Evolutionary conservation across 2,329 filamentous ascomycete genomes (phyloP).

Genomic region (Tolypocladium endophyticum): DNA sequence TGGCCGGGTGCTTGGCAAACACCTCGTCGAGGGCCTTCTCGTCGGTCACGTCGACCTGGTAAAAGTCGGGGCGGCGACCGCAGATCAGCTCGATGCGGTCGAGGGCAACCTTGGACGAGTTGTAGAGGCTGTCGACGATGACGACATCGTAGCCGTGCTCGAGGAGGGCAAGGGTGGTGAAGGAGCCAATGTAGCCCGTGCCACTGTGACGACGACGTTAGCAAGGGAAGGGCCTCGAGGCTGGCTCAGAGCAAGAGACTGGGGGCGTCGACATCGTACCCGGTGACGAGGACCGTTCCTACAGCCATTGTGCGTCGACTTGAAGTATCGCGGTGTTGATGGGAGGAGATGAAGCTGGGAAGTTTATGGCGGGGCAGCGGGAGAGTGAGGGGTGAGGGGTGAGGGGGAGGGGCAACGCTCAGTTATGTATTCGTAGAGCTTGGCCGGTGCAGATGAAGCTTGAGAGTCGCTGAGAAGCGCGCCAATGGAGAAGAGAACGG

Average conservation of each 20-base stretch:
- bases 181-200: slow-evolving; percentile 98
- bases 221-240: not conserved
- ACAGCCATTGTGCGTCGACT: slow-evolving; percentile 52
- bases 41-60: slow-evolving; percentile 81
- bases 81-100: slow-evolving; percentile 92
- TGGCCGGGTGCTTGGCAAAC: slow-evolving; percentile 80
- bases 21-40: slow-evolving; percentile 75
- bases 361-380: not conserved
- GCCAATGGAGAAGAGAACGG: not conserved
- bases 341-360: not conserved
- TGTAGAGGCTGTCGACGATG: slow-evolving; percentile 94
- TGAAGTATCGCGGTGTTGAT: not conserved
- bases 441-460: not conserved
- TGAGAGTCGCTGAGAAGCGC: not conserved
- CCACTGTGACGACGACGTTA: slow-evolving; percentile 47
- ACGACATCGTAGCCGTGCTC: slow-evolving; percentile 94
- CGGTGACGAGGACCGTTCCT: slow-evolving; percentile 84
- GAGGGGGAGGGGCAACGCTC: not conserved
- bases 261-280: slow-evolving; percentile 41
- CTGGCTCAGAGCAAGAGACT: too few species aligned
- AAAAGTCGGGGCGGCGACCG: slow-evolving; percentile 78
- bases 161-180: slow-evolving; percentile 85
- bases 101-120: slow-evolving; percentile 82
- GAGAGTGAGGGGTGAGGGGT: not conserved
- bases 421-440: not conserved